Conservation (phyloP, 345 rosid species). For the Gynandropsis gynandra region DNA sequence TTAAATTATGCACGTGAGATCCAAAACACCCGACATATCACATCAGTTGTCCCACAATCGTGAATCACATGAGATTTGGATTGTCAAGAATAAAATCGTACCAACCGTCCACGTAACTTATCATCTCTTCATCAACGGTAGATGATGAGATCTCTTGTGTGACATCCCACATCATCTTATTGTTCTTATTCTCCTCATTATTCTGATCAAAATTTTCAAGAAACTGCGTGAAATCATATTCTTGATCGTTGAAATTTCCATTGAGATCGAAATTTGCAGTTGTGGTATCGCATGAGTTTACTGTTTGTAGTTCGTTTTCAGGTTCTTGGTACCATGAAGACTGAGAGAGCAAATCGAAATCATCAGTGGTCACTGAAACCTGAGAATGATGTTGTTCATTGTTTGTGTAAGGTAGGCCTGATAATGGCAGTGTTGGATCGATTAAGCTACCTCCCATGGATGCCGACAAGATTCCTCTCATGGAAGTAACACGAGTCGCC, state of each 20-base stretch:
- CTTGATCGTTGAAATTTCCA: conserved; percentile 9
- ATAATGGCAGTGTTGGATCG: neutral
- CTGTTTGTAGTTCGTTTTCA: too few relatives aligned
- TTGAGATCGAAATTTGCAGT: conserved; percentile 10
- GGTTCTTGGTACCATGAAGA: too few relatives aligned
- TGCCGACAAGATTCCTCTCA: conserved; percentile 9
- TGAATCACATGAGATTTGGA: conserved; percentile 15
- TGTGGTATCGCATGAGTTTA: conserved; percentile 6
- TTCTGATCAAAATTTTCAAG: conserved; percentile 19
- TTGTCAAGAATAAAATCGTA: conserved; percentile 25
- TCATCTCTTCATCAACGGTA: conserved; percentile 28
- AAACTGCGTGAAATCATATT: conserved; percentile 20
- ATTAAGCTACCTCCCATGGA: conserved; percentile 24
- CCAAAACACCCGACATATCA: too few relatives aligned
- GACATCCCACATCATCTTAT: conserved; percentile 19
- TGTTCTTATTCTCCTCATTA: conserved; percentile 17
- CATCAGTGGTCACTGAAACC: neutral
- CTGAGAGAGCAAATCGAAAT: neutral
- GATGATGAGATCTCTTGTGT: conserved; percentile 30
- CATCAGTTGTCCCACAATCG: too few relatives aligned
- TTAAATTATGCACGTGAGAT: too few relatives aligned
- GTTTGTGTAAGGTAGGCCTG: conserved; percentile 11
- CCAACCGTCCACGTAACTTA: conserved; percentile 22
- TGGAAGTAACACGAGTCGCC: neutral
- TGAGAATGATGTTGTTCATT: too few relatives aligned